phyloP scores from a whole-genome alignment of 805 yeast species.

The Ogataea ganodermae region DNA sequence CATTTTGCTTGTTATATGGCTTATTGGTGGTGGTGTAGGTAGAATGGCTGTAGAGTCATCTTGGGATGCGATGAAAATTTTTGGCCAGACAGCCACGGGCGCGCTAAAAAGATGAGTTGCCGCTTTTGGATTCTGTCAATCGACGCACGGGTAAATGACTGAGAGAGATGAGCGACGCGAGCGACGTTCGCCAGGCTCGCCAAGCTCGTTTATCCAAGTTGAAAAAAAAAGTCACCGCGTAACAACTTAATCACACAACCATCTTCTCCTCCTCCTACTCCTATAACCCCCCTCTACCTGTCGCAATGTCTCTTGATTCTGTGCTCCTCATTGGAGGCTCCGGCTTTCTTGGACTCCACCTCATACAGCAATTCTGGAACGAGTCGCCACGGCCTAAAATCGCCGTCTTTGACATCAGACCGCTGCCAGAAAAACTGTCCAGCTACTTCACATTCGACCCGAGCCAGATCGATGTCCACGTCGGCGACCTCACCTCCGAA shows the following conservation, averaged over 20 bases:
- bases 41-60: background rate
- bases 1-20: background rate
- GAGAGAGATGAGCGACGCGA: too few species aligned
- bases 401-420: conserved; percentile 89
- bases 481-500: conserved; percentile 82
- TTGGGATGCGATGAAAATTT: background rate
- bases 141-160: background rate
- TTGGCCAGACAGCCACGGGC: background rate
- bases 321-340: conserved; percentile 94
- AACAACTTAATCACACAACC: too few species aligned
- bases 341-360: conserved; percentile 90
- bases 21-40: background rate
- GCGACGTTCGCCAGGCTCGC: background rate
- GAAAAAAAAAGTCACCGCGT: background rate
- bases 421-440: conserved; percentile 72
- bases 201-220: background rate
- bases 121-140: conserved; percentile 1
- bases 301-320: conserved; percentile 40
- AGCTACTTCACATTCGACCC: conserved; percentile 74
- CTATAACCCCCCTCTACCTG: too few species aligned
- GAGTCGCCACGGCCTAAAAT: conserved; percentile 67
- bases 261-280: too few species aligned
- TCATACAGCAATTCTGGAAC: conserved; percentile 80
- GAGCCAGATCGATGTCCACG: conserved; percentile 55
- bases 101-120: conserved; percentile 6